These are phyloP conservation scores for Fomitopsis pulvina DNA, from an alignment of 768 basidiomycete species.

Conservation along the genomic window DNA sequence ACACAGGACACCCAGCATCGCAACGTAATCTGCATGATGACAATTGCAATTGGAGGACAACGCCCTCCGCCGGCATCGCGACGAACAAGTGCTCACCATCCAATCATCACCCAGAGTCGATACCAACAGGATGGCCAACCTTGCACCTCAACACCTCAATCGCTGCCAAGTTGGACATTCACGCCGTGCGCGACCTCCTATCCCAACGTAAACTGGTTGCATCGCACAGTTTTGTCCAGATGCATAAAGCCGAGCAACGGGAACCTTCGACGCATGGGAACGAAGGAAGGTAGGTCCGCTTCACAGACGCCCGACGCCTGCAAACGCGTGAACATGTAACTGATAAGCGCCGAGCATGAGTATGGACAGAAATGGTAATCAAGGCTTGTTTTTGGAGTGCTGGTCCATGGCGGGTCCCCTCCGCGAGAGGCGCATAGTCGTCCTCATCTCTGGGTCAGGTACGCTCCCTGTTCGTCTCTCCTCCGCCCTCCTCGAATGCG, in stretches of 20 bases:
- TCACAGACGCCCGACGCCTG: too few species aligned
- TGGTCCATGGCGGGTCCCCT: not conserved
- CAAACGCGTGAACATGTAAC: too few species aligned
- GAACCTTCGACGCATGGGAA: too few species aligned
- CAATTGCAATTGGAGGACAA: not conserved
- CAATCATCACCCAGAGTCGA: not conserved
- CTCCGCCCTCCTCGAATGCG: constrained; percentile 1
- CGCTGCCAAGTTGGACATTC: too few species aligned
- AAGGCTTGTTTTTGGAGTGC: too few species aligned
- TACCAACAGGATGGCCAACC: not conserved
- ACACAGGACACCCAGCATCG: not conserved
- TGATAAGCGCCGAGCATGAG: too few species aligned
- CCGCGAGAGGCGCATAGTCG: constrained; percentile 35
- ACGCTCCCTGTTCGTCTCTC: constrained; percentile 1
- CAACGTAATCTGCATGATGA: constrained; percentile 1
- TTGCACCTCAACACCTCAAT: not conserved
- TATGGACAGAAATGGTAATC: too few species aligned
- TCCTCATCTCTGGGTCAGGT: constrained; percentile 68
- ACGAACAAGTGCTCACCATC: not conserved
- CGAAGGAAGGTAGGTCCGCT: too few species aligned
- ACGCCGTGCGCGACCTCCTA: too few species aligned
- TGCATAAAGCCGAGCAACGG: too few species aligned
- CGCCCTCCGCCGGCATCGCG: not conserved
- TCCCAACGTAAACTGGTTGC: too few species aligned
- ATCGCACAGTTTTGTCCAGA: too few species aligned